Conservation (phyloP, 305 asterid genomes). For the Ilex paraguariensis region DNA sequence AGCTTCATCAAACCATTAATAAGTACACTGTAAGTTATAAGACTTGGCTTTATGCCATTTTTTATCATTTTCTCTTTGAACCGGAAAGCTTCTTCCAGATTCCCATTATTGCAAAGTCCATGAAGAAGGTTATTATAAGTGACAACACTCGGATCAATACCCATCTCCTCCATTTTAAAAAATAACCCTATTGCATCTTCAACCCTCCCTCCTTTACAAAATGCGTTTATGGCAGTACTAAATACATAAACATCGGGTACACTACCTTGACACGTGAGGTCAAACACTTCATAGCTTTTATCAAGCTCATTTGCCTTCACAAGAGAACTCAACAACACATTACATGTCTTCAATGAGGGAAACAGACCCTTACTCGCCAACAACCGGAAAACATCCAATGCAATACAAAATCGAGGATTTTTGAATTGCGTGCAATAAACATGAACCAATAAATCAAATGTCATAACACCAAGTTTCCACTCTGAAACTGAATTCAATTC, state of each 20-base stretch:
- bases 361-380: constrained; percentile 49
- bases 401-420: constrained; percentile 46
- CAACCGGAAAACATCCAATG: constrained; percentile 45
- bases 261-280: constrained; percentile 25
- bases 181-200: constrained; percentile 57
- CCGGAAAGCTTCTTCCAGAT: constrained; percentile 56
- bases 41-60: constrained; percentile 58
- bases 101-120: constrained; percentile 59
- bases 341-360: constrained; percentile 72
- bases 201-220: constrained; percentile 59
- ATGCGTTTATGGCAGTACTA: constrained; percentile 64
- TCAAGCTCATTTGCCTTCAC: constrained; percentile 54
- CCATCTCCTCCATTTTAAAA: constrained; percentile 51
- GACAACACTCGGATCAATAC: constrained; percentile 64
- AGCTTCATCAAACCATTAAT: constrained; percentile 64
- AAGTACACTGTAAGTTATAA: constrained; percentile 64
- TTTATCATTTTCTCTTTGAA: constrained; percentile 63
- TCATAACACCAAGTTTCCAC: constrained; percentile 30
- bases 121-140: constrained; percentile 71
- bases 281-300: constrained; percentile 61
- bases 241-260: constrained; percentile 70
- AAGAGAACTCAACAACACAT: constrained; percentile 63
- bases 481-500: constrained; percentile 32
- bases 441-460: constrained; percentile 70
- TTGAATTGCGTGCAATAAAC: constrained; percentile 54